Evolutionary conservation across 176 grass and related monocot species (phyloP), one percentile per base, ranked within the genome.

Genomic region (Musa itinerans): DNA sequence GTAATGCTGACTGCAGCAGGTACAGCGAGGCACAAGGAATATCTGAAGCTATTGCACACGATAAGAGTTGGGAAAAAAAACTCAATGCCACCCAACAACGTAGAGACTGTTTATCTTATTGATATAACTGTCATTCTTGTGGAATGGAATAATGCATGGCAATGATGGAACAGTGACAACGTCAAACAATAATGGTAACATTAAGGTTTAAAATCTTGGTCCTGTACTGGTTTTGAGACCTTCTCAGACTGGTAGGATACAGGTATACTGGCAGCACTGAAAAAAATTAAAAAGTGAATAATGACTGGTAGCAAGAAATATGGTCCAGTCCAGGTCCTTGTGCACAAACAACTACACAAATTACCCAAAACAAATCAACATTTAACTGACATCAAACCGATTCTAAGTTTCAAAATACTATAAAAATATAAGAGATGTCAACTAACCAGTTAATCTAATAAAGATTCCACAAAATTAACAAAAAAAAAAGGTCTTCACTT

Each of bases 391-490:
- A 61, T n/a, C n/a, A 15, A 7, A 61, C 19, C 57, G 1, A 61
- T 61, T 61, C 3, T 8, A 21, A 61, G 57, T 61, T 57, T n/a
- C 57, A n/a, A n/a, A n/a, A 21, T 43, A 43, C 34, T 43, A 6
- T 43, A 43, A 43, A 43, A 43, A 43, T 43, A 43, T 43, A 4
- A 43, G 34, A 61, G 3, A 57, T 61, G 15, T 61, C 3, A 61
- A 58, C 49, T 72, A 82, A 21, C 13, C 3, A 73, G n/a, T 24
- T 24, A 73, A 54, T 54, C 8, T 73, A 13, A 25, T 70, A 77
- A 52, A 82, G n/a, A 15, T 71, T 27, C 76, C 9, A 72, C 70
- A 79, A 58, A 50, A 82, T 58, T 77, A 24, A 16, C 14, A 21
- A 17, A 3, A 61, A 13, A 53, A 77, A 57, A 69, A 19, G 80